Conservation (phyloP, 2,329 filamentous ascomycete species). For the Apiospora kogelbergensis region DNA sequence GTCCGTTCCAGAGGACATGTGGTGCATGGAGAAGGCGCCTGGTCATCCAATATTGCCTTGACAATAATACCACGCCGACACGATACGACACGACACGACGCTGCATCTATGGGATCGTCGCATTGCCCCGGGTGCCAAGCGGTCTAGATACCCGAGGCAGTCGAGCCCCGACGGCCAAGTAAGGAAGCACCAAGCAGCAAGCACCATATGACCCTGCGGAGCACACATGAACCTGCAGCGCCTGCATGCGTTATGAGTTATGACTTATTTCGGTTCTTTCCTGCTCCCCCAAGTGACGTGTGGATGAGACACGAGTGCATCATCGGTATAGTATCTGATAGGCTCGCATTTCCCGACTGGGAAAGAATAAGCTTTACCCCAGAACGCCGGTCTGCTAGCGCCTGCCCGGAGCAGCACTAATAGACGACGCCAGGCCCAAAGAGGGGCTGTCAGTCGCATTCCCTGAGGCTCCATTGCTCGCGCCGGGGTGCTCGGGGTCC, state of each 20-base stretch:
- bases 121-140: not conserved
- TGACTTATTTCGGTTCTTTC: not conserved
- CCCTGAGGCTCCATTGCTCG: not conserved
- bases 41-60: not conserved
- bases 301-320: not conserved
- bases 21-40: not conserved
- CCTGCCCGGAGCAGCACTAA: not conserved
- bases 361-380: slow-evolving; percentile 12
- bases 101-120: slow-evolving; percentile 3
- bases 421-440: slow-evolving; percentile 1
- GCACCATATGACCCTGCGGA: not conserved
- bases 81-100: not conserved
- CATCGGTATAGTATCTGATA: slow-evolving; percentile 9
- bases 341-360: slow-evolving; percentile 14
- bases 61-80: not conserved
- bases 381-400: not conserved
- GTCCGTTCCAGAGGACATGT: slow-evolving; percentile 2
- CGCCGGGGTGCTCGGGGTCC: not conserved
- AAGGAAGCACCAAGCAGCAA: not conserved
- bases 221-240: not conserved
- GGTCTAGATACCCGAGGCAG: slow-evolving; percentile 6
- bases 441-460: not conserved
- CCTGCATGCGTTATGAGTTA: not conserved
- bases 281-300: not conserved
- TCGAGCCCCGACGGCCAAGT: not conserved